These are phyloP conservation scores for Phytophthora uliginosa DNA, from an alignment of 352 stramenopile species.

Conservation along the genomic window DNA sequence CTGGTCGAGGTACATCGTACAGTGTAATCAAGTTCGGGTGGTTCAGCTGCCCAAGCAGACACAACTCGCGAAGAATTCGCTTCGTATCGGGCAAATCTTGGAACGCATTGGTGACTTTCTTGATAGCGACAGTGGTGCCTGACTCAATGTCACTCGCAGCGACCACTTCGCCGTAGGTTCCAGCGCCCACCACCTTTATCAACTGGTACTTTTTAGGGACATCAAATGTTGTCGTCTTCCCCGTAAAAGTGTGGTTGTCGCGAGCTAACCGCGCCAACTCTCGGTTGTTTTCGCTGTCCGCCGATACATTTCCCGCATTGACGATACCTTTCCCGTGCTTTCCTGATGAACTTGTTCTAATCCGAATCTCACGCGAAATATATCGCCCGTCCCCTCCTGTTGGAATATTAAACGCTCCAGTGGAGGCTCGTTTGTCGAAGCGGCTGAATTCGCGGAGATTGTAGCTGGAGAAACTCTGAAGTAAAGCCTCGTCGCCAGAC, in stretches of 20 bases:
- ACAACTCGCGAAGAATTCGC: conserved; percentile 97
- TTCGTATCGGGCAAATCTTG: conserved; percentile 82
- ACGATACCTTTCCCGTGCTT: conserved; percentile 21
- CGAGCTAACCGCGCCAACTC: conserved; percentile 53
- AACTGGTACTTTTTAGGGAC: conserved; percentile 85
- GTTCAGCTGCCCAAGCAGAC: conserved; percentile 86
- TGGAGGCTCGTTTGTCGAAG: conserved; percentile 44
- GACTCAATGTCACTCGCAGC: conserved; percentile 84
- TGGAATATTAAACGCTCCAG: conserved; percentile 36
- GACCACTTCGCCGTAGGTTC: conserved; percentile 87
- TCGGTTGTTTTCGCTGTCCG: conserved; percentile 31
- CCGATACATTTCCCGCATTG: conserved; percentile 14
- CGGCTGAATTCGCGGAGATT: conserved; percentile 68
- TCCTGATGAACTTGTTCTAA: conserved; percentile 28
- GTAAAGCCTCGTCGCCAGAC: conserved; percentile 56
- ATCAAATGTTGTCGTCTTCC: conserved; percentile 78
- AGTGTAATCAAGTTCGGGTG: conserved; percentile 96
- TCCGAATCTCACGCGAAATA: conserved; percentile 43
- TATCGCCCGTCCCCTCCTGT: conserved; percentile 31
- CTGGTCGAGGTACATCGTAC: conserved; percentile 94
- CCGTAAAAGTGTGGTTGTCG: conserved; percentile 76
- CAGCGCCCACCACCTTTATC: conserved; percentile 84
- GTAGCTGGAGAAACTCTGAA: conserved; percentile 68
- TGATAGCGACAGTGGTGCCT: conserved; percentile 94
- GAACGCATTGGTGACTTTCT: conserved; percentile 94